Evolutionary conservation across 768 basidiomycete species (phyloP).

Genomic region (Boletus insuetus): DNA sequence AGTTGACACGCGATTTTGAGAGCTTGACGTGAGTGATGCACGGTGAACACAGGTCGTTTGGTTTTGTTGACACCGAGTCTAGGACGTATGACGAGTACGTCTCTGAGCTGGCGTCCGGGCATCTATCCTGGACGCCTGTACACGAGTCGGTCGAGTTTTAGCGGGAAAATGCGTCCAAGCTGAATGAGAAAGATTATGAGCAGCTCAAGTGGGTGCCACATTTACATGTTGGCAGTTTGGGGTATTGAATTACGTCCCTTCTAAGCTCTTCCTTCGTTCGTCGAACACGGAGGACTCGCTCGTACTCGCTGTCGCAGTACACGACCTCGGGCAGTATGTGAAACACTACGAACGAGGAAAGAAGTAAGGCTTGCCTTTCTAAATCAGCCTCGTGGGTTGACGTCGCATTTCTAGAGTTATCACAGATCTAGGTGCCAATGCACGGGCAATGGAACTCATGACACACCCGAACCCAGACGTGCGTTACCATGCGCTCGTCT

Average conservation of each 20-base stretch:
- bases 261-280: conserved; percentile 70
- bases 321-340: conserved; percentile 93
- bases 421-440: conserved; percentile 84
- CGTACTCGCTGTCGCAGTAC: conserved; percentile 87
- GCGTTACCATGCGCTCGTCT: conserved; percentile 86
- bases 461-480: conserved; percentile 84
- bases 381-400: neutral
- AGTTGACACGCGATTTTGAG: conserved; percentile 81
- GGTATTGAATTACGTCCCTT: neutral
- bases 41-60: neutral
- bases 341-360: conserved; percentile 90
- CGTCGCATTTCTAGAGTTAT: conserved; percentile 51
- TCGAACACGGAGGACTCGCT: conserved; percentile 65
- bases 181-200: conserved; percentile 82
- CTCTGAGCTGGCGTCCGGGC: conserved; percentile 86
- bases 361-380: conserved; percentile 53
- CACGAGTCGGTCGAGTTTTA: conserved; percentile 98
- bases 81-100: conserved; percentile 97
- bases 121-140: conserved; percentile 92
- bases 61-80: conserved; percentile 1
- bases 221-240: neutral
- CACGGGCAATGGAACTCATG: conserved; percentile 89
- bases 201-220: conserved; percentile 67
- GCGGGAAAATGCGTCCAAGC: conserved; percentile 87
- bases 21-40: conserved; percentile 73